These are phyloP conservation scores for Mycogone perniciosa DNA, from an alignment of 2,329 filamentous ascomycete genomes.

Conservation along the genomic window DNA sequence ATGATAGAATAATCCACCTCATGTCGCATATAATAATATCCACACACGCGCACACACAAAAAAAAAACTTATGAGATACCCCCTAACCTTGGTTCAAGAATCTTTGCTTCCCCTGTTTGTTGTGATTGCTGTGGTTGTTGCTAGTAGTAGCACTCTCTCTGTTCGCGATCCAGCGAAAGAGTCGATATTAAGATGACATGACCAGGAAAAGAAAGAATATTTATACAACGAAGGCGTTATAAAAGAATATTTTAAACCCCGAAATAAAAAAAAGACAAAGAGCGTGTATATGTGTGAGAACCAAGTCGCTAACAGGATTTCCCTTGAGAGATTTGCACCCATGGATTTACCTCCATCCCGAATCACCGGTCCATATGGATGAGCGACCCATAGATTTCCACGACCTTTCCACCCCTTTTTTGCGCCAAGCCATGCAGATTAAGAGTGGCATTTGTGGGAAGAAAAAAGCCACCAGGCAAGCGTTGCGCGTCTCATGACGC, in stretches of 20 bases:
- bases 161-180: too few relatives aligned
- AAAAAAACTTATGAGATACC: constrained; percentile 8
- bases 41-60: neutral
- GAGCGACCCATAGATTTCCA: neutral
- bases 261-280: too few relatives aligned
- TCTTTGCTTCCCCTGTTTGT: too few relatives aligned
- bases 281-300: too few relatives aligned
- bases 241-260: too few relatives aligned
- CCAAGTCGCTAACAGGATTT: neutral
- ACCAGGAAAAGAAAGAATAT: too few relatives aligned
- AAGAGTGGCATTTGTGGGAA: constrained; percentile 3
- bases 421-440: constrained; percentile 26
- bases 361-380: neutral
- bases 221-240: too few relatives aligned
- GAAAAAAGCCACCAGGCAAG: constrained; percentile 1
- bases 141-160: too few relatives aligned
- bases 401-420: constrained; percentile 9
- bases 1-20: neutral
- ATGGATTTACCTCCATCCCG: neutral
- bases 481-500: neutral
- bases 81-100: neutral
- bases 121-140: too few relatives aligned
- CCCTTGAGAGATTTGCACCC: neutral
- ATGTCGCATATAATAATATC: constrained; percentile 3
- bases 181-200: too few relatives aligned